These are phyloP conservation scores for Cicer arietinum DNA, from an alignment of 306 rosid species.

Conservation along the genomic window DNA sequence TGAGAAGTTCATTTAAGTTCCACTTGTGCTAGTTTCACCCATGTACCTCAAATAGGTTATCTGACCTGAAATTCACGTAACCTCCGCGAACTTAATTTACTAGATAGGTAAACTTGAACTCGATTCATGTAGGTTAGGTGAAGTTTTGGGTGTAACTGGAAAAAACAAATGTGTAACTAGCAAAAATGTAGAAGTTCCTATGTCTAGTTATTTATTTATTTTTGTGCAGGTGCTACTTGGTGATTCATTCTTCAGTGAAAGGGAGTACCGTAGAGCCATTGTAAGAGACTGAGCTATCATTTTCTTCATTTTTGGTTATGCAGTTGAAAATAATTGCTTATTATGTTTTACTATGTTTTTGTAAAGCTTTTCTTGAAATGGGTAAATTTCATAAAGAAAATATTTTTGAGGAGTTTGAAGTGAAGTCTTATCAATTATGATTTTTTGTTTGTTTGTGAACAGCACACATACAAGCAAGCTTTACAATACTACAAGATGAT, in stretches of 20 bases:
- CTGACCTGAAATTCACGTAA: too few relatives aligned
- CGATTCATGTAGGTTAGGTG: too few relatives aligned
- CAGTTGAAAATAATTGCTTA: conserved; percentile 6
- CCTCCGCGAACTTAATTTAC: too few relatives aligned
- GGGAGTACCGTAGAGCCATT: conserved; percentile 89
- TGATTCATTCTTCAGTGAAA: conserved; percentile 77
- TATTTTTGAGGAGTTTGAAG: conserved; percentile 30
- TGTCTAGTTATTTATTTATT: neutral
- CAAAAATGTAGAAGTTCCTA: conserved; percentile 1
- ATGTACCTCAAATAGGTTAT: too few relatives aligned
- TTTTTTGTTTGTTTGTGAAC: conserved; percentile 43
- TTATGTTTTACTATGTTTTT: conserved; percentile 5
- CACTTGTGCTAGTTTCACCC: too few relatives aligned
- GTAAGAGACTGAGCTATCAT: conserved; percentile 53
- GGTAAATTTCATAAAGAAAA: conserved; percentile 13
- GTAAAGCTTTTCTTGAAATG: conserved; percentile 15
- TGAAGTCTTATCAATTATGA: conserved; percentile 8
- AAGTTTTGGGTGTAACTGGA: too few relatives aligned
- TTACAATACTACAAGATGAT: conserved; percentile 79
- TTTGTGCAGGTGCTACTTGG: conserved; percentile 76
- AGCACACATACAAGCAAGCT: conserved; percentile 93
- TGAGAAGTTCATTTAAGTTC: conserved; percentile 26
- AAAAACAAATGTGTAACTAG: too few relatives aligned
- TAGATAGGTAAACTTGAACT: too few relatives aligned
- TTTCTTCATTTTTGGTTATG: conserved; percentile 29